Evolutionary conservation across 2,329 filamentous ascomycete genomes (phyloP).

Genomic region (Colletotrichum tanaceti): DNA sequence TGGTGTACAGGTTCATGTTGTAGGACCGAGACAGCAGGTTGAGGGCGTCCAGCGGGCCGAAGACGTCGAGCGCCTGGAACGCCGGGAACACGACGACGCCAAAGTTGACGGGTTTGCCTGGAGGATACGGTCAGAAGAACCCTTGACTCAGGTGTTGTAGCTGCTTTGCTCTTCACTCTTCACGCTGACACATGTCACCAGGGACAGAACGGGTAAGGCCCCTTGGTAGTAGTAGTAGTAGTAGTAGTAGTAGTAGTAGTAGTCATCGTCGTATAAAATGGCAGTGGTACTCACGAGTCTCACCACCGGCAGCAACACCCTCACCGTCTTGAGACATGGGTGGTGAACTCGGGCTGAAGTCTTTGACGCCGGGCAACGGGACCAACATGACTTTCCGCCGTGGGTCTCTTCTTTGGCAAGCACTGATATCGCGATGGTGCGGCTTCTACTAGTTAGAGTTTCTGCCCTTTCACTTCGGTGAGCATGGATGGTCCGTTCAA

Average conservation of each 20-base stretch:
- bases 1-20: slow-evolving; percentile 40
- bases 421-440: neutral
- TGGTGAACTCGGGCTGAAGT: slow-evolving; percentile 2
- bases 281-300: slow-evolving; percentile 18
- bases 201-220: no score
- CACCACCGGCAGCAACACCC: slow-evolving; percentile 2
- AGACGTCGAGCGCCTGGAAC: slow-evolving; percentile 54
- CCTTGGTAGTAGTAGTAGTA: no score
- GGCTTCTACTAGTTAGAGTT: slow-evolving; percentile 7
- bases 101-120: slow-evolving; percentile 42
- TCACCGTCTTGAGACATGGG: slow-evolving; percentile 16
- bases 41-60: slow-evolving; percentile 52
- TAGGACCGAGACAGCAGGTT: slow-evolving; percentile 44
- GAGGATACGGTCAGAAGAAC: slow-evolving; percentile 7
- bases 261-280: neutral
- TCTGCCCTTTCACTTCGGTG: no score
- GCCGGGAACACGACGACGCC: slow-evolving; percentile 51
- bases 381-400: neutral
- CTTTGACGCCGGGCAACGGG: neutral
- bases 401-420: slow-evolving; percentile 19
- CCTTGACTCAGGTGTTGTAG: neutral
- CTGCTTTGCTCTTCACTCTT: no score
- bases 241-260: no score
- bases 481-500: no score
- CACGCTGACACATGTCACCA: neutral